Evolutionary conservation across 225 moss, liverwort and hornwort genomes (phyloP), one percentile per base, ranked within the genome.

Genomic region (Bryoerythrophyllum caledonicum): DNA sequence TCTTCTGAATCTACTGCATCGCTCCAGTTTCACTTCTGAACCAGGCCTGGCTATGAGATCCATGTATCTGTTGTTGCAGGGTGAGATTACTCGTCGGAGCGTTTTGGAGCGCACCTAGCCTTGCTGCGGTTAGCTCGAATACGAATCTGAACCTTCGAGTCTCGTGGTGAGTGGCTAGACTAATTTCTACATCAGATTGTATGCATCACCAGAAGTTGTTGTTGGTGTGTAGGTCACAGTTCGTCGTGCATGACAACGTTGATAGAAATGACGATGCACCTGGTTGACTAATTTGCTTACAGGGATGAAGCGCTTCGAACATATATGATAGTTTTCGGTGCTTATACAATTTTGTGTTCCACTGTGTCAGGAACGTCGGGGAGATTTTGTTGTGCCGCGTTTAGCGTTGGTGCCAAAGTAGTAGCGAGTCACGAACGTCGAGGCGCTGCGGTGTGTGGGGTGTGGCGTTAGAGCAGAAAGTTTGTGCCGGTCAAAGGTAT

Each of bases 401-500:
- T 40, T 27, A 30, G 19, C 30, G n/a, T 8, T 8, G 38, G 38
- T 67, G 8, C 38, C 40, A 40, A 49, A 13, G 54, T 64, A 74
- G 48, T 17, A 17, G 38, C 63, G 53, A 43, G 24, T 41, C 46
- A 20, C 25, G 6, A 52, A 10, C 30, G 10, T 38, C 8, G 37
- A 64, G 60, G 48, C 49, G 65, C 26, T 46, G 26, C 25, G 24
- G 52, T 63, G 51, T 51, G 52, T 24, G 49, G 23, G 13, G 72
- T 60, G 30, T 44, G n/a, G 53, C 73, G 9, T 23, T 6, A 63
- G 53, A 63, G 52, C 74, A 53, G 74, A 65, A 12, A 53, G 74
- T 38, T 20, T 65, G 3, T 20, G 20, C 26, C 3, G 20, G 12
- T 51, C 1, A 40, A 20, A 66, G 43, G 74, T 74, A 38, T 46